phyloP scores from a whole-genome alignment of 495 filamentous ascomycete species.

The Saxophila tyrrhenica region DNA sequence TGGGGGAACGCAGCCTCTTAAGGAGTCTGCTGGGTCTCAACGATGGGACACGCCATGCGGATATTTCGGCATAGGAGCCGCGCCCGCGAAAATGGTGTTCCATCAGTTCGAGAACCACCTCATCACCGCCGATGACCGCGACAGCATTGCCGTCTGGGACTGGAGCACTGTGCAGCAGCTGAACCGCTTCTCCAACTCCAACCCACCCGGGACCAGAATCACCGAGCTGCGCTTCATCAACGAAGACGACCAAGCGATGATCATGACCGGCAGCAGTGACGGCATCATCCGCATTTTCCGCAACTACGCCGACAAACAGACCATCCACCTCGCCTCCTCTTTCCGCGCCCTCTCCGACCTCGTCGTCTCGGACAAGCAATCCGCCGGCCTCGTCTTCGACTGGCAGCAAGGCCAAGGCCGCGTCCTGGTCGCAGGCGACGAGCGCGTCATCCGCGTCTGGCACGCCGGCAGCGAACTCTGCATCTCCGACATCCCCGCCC shows the following conservation, averaged over 20 bases:
- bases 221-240: slow-evolving; percentile 95
- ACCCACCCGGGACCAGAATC: slow-evolving; percentile 80
- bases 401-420: slow-evolving; percentile 98
- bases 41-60: slow-evolving; percentile 69
- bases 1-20: slow-evolving; percentile 81
- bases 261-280: slow-evolving; percentile 92
- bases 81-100: slow-evolving; percentile 85
- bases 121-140: slow-evolving; percentile 83
- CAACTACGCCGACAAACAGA: slow-evolving; percentile 63
- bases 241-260: slow-evolving; percentile 87
- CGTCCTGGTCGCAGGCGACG: slow-evolving; percentile 87
- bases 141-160: slow-evolving; percentile 87
- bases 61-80: slow-evolving; percentile 74
- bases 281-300: slow-evolving; percentile 89
- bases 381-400: slow-evolving; percentile 90
- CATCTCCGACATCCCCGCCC: slow-evolving; percentile 84
- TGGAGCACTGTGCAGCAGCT: slow-evolving; percentile 65
- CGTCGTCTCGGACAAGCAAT: slow-evolving; percentile 80
- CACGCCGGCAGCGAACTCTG: slow-evolving; percentile 89
- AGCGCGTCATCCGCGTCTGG: slow-evolving; percentile 92
- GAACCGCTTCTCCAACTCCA: slow-evolving; percentile 84
- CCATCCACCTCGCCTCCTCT: slow-evolving; percentile 75
- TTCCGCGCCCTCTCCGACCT: slow-evolving; percentile 90
- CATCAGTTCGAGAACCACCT: slow-evolving; percentile 97
- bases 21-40: slow-evolving; percentile 68